phyloP scores from a whole-genome alignment of 2,329 filamentous ascomycete genomes.

The Fusarium torreyae region DNA sequence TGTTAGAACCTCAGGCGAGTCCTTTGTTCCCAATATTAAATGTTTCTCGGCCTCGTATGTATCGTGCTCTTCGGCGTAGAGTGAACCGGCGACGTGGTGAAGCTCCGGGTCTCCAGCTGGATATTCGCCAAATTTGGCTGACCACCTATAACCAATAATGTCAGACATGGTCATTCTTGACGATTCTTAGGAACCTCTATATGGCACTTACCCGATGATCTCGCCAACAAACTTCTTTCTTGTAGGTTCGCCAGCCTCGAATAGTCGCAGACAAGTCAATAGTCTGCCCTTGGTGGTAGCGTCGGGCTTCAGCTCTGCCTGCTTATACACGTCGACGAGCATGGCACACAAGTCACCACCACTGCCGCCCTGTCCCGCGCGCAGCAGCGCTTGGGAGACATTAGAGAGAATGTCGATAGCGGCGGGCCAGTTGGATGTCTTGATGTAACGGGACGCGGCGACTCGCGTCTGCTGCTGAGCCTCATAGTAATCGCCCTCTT shows the following conservation, averaged over 20 bases:
- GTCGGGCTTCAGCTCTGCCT: constrained; percentile 85
- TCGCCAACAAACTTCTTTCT: constrained; percentile 93
- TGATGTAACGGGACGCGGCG: constrained; percentile 93
- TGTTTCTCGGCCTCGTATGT: constrained; percentile 95
- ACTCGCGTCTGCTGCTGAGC: constrained; percentile 98
- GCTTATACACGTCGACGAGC: constrained; percentile 91
- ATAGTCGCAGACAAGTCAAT: constrained; percentile 83
- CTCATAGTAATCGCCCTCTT: constrained; percentile 95
- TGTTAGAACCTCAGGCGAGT: constrained; percentile 85
- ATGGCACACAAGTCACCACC: constrained; percentile 92
- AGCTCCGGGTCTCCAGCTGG: constrained; percentile 94
- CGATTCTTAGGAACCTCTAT: too few relatives aligned
- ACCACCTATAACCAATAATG: constrained; percentile 72
- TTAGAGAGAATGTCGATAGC: constrained; percentile 89
- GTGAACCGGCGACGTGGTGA: constrained; percentile 89
- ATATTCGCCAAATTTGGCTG: constrained; percentile 85
- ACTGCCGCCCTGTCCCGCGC: constrained; percentile 93
- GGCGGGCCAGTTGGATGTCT: constrained; percentile 85
- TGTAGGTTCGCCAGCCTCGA: constrained; percentile 87
- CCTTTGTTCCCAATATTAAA: constrained; percentile 87
- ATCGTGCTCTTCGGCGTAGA: constrained; percentile 95
- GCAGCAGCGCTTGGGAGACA: constrained; percentile 87
- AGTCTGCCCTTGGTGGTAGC: constrained; percentile 81
- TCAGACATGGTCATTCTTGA: constrained; percentile 12
- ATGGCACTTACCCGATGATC: constrained; percentile 76